A percentile compares a stretch with the other conserved stretches of the same genome.
These are phyloP conservation scores for Lentinula lateritia DNA, from an alignment of 768 basidiomycete species.

Conservation along the genomic window DNA sequence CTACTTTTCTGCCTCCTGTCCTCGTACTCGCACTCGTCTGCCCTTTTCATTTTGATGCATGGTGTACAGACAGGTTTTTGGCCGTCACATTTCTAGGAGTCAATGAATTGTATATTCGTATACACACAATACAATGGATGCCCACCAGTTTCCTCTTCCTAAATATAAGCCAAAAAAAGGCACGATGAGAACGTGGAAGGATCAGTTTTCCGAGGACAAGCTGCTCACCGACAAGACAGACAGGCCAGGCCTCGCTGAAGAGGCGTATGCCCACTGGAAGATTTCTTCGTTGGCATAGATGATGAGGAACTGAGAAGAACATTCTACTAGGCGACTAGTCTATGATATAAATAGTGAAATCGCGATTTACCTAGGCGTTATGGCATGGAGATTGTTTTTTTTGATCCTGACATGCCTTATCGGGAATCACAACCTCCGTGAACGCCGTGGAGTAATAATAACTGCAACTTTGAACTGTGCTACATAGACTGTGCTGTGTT, in stretches of 20 bases:
- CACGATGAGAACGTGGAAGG: background rate
- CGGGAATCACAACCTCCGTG: background rate
- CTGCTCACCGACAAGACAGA: constrained; percentile 25
- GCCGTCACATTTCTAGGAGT: constrained; percentile 56
- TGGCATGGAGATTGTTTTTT: background rate
- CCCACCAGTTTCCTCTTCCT: constrained; percentile 33
- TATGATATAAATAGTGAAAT: background rate
- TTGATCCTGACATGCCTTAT: background rate
- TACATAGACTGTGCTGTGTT: too few species aligned
- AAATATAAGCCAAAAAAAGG: background rate
- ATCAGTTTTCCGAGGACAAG: background rate
- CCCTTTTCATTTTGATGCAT: constrained; percentile 49
- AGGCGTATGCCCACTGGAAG: constrained; percentile 15
- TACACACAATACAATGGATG: background rate
- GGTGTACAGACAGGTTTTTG: constrained; percentile 49
- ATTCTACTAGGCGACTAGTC: background rate
- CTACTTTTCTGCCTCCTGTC: constrained; percentile 56
- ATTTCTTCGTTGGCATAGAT: constrained; percentile 22
- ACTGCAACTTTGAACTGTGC: background rate
- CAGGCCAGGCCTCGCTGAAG: constrained; percentile 34
- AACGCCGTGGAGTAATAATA: background rate
- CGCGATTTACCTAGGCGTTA: background rate
- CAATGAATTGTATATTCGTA: background rate
- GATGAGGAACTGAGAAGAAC: background rate
- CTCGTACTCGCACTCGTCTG: constrained; percentile 52